A percentile compares a stretch with the other conserved stretches of the same genome.
Conservation (phyloP, 2,329 filamentous ascomycete genomes). For the Alternaria sp. region DNA sequence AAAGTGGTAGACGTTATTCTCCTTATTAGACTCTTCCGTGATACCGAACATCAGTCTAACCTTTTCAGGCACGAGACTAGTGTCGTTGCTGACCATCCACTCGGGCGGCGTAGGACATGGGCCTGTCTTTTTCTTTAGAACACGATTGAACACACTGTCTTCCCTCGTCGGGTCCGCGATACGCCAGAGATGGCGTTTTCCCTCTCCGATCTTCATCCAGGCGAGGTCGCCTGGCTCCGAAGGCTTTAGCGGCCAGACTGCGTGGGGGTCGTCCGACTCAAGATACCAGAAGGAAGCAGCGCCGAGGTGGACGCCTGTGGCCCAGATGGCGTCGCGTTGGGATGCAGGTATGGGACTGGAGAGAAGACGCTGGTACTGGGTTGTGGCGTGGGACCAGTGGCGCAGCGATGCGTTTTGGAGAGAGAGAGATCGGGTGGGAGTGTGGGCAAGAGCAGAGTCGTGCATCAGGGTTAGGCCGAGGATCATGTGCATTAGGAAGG, state of each 20-base stretch:
- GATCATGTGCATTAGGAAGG: slow-evolving; percentile 63
- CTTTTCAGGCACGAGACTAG: slow-evolving; percentile 38
- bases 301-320: slow-evolving; percentile 56
- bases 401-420: slow-evolving; percentile 47
- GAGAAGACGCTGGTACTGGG: slow-evolving; percentile 57
- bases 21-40: slow-evolving; percentile 20
- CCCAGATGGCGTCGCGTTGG: slow-evolving; percentile 57
- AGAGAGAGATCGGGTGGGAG: slow-evolving; percentile 26
- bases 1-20: slow-evolving; percentile 35
- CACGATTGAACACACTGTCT: slow-evolving; percentile 56
- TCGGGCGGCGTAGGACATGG: slow-evolving; percentile 14
- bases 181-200: slow-evolving; percentile 62
- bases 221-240: slow-evolving; percentile 56
- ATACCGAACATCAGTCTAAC: slow-evolving; percentile 43
- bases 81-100: slow-evolving; percentile 7
- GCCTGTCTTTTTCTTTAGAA: slow-evolving; percentile 31
- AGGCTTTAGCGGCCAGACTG: slow-evolving; percentile 64
- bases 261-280: slow-evolving; percentile 50
- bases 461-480: slow-evolving; percentile 62
- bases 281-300: slow-evolving; percentile 55
- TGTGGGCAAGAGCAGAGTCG: slow-evolving; percentile 53
- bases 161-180: slow-evolving; percentile 57
- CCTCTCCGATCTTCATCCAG: slow-evolving; percentile 65
- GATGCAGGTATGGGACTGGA: slow-evolving; percentile 43
- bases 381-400: slow-evolving; percentile 58